Evolutionary conservation across 768 basidiomycete species (phyloP).

Genomic region (Termitomyces sp.): DNA sequence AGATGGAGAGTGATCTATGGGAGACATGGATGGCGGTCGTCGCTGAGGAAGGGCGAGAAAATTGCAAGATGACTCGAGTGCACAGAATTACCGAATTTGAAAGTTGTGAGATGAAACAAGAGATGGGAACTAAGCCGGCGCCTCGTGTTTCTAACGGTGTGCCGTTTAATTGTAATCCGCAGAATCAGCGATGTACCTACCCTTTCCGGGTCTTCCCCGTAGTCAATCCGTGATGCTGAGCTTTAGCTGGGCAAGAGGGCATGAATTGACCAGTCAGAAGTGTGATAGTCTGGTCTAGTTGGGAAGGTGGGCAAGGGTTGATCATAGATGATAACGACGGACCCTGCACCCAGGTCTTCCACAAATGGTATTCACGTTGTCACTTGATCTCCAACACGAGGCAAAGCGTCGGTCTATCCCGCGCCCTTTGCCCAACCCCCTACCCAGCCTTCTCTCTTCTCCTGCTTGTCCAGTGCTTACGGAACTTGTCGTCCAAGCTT

Average conservation of each 20-base stretch:
- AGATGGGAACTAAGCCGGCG: conserved; percentile 32
- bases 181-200: conserved; percentile 17
- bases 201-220: conserved; percentile 26
- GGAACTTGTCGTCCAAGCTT: conserved; percentile 1
- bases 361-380: conserved; percentile 11
- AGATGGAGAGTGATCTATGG: conserved; percentile 13
- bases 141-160: conserved; percentile 35
- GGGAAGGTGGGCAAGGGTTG: conserved; percentile 17
- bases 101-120: conserved; percentile 22
- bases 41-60: conserved; percentile 15
- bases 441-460: conserved; percentile 15
- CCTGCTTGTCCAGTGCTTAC: background rate
- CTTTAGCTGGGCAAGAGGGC: conserved; percentile 11
- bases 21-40: conserved; percentile 13
- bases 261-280: conserved; percentile 8
- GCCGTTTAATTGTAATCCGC: conserved; percentile 28
- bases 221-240: conserved; percentile 21
- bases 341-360: conserved; percentile 10
- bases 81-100: conserved; percentile 24
- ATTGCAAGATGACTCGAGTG: conserved; percentile 25
- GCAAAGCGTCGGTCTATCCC: conserved; percentile 21
- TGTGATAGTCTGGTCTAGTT: conserved; percentile 2
- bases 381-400: conserved; percentile 23
- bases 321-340: conserved; percentile 15
- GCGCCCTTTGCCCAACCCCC: conserved; percentile 31